phyloP scores from a whole-genome alignment of 2,329 filamentous ascomycete genomes.

The Botrytis medusae region DNA sequence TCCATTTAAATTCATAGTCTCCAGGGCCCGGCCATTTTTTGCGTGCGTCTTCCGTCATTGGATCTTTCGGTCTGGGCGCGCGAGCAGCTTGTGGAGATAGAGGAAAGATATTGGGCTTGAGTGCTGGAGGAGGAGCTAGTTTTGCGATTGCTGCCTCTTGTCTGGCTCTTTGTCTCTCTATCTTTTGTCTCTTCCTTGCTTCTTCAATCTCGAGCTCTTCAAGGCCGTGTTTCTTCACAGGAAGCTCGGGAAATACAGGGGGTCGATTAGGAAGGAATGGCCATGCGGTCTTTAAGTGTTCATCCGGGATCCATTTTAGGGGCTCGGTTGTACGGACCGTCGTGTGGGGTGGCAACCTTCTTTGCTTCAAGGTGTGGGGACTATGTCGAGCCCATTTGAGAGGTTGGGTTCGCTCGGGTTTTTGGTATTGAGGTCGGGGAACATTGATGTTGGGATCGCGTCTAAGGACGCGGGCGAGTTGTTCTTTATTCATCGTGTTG shows the following conservation, averaged over 20 bases:
- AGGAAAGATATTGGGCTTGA: background rate
- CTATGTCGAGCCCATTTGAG: fast-evolving
- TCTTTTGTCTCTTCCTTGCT: background rate
- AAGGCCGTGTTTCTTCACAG: background rate
- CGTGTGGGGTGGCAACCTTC: fast-evolving
- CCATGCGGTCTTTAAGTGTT: background rate
- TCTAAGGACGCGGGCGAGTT: background rate
- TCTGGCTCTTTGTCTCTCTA: background rate
- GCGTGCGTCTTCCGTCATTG: fast-evolving
- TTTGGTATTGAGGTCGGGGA: background rate
- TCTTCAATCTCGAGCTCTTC: background rate
- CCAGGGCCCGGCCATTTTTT: background rate
- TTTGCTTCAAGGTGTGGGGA: background rate
- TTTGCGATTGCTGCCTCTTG: background rate
- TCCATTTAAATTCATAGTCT: background rate
- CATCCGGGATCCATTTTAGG: background rate
- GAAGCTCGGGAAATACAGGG: background rate
- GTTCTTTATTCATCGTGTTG: background rate
- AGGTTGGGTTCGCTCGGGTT: background rate
- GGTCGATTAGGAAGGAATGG: background rate
- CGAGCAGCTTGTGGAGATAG: background rate
- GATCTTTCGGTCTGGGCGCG: background rate
- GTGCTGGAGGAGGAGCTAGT: background rate
- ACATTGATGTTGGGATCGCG: background rate
- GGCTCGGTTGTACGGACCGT: background rate